Percentiles rank a stretch among this genome's conserved stretches.
These are phyloP conservation scores for Omphalea diandra DNA, from an alignment of 441 rosid genomes.

Conservation along the genomic window DNA sequence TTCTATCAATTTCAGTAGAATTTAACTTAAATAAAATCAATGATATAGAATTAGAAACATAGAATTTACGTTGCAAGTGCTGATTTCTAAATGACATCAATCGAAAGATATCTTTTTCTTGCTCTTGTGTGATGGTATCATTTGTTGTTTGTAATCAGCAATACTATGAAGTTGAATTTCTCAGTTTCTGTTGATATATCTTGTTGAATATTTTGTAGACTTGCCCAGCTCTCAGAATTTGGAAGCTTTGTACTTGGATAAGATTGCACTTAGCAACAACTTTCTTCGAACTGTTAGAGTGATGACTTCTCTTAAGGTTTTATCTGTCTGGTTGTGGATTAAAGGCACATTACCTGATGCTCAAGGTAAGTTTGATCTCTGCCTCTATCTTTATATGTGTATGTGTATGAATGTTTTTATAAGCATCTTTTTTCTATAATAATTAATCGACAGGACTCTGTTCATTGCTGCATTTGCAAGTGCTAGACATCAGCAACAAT, in stretches of 20 bases:
- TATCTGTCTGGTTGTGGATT: not conserved
- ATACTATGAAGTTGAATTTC: not conserved
- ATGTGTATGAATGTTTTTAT: not conserved
- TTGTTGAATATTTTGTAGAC: not conserved
- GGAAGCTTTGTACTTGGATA: not conserved
- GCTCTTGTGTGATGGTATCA: too few relatives aligned
- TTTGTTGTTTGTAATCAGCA: too few relatives aligned
- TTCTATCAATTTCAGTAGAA: too few relatives aligned
- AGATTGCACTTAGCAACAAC: not conserved
- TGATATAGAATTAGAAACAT: too few relatives aligned
- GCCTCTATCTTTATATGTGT: not conserved
- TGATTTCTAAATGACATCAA: too few relatives aligned
- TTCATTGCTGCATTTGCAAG: conserved; percentile 5
- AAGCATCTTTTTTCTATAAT: too few relatives aligned
- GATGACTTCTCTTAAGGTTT: not conserved
- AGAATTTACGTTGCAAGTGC: too few relatives aligned
- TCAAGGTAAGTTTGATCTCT: not conserved
- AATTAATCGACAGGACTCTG: conserved; percentile 12
- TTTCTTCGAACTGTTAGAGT: not conserved
- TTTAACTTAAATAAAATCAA: too few relatives aligned
- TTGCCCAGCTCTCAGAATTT: not conserved
- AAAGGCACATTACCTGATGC: not conserved
- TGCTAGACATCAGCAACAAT: not conserved
- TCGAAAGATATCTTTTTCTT: too few relatives aligned
- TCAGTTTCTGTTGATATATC: not conserved